Conservation (phyloP, 2,329 filamentous ascomycete species). For the Diaporthe sp. region DNA sequence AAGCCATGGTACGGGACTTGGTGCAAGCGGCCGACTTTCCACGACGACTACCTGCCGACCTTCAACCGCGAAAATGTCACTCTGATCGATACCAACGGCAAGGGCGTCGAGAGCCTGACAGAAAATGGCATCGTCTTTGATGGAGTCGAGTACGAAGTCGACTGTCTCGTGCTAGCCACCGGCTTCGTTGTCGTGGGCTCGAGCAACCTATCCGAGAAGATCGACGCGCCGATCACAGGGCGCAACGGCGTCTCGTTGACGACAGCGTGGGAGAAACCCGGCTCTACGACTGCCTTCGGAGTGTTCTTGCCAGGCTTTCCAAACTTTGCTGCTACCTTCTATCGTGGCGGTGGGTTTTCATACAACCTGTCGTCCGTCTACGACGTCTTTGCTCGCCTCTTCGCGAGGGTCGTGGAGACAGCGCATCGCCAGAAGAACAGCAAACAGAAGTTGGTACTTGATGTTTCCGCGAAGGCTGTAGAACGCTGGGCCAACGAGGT, state of each 20-base stretch:
- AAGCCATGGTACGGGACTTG: constrained; percentile 65
- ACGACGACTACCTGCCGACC: constrained; percentile 61
- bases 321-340: background rate
- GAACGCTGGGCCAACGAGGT: background rate
- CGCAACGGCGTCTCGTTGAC: background rate
- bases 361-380: background rate
- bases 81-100: constrained; percentile 63
- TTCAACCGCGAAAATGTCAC: constrained; percentile 65
- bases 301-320: background rate
- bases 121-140: constrained; percentile 55
- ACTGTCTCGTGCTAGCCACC: constrained; percentile 35
- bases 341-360: background rate
- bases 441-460: background rate
- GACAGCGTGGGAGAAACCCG: background rate
- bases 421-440: background rate
- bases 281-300: background rate
- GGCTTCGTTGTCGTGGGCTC: background rate
- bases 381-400: background rate
- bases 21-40: constrained; percentile 68
- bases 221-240: background rate
- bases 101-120: constrained; percentile 57
- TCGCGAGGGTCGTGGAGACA: background rate
- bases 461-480: background rate
- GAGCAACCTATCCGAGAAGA: background rate
- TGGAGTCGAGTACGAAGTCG: constrained; percentile 55